Base-by-base conservation (phyloP, 306 rosid genomes). In the Coriaria nepalensis region DNA sequence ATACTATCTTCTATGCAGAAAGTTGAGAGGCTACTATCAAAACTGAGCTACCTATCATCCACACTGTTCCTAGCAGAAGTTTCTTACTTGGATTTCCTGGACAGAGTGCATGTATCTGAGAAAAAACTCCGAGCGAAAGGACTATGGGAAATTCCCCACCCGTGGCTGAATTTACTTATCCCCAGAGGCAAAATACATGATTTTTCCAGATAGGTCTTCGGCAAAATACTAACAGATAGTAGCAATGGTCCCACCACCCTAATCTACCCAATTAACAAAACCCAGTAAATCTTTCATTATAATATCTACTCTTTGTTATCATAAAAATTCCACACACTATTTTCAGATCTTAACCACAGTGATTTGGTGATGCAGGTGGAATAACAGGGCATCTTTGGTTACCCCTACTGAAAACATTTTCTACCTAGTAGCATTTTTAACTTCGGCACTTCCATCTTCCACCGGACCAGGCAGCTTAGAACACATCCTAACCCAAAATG, bases 71-170 rank as follows among this genome's bases (percentile, higher is more conserved):
- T 38, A 33, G 74, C 95, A 9, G 85, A 84, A 79, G 92, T 81
- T 69, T 63, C 95, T 43, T 84, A 79, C 58, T 65, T 77, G 63
- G 77, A 84, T 50, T 90, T 90, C 65, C 80, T 90, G 35, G 83
- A 90, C 32, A 81, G 95, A 65, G 97, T 90, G 45, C 97, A 90
- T 52, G 60, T 65, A 43, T 81, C 94, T 33, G 82, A 73, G 74
- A 56, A 13, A 65, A 71, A 77, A 63, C 76, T 84, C 43, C 71
- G 77, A 76, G 80, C 45, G 48, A 73, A 81, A 60, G 92, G 85
- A 38, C 62, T 81, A 35, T 84, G 85, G 94, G 94, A 90, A 39
- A 73, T 90, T 69, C 94, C 93, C 40, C 97, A 84, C 53, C 97
- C 97, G 8, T 90, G 97, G 97, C 65, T 90, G 62, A 90, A 90